Conservation (phyloP, 768 basidiomycete species). For the Suillus ampliporus region DNA sequence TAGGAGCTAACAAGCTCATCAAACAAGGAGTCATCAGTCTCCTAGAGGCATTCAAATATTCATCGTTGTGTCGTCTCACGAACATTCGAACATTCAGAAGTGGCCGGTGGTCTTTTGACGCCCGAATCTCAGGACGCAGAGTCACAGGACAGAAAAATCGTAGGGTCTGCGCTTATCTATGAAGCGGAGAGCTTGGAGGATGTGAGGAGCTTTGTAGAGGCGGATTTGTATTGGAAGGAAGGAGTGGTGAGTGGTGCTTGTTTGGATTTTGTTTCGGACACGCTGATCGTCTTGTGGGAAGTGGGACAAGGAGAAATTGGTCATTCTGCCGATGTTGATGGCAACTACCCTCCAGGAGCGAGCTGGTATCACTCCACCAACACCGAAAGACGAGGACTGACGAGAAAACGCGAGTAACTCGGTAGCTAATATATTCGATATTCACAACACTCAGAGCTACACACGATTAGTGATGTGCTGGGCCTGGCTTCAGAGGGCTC, state of each 20-base stretch:
- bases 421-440: background rate
- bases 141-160: conserved; percentile 56
- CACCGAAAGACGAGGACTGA: conserved; percentile 21
- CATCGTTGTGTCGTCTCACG: conserved; percentile 16
- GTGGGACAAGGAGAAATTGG: conserved; percentile 64
- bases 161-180: conserved; percentile 63
- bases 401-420: background rate
- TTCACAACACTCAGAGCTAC: too few relatives aligned
- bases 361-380: conserved; percentile 29
- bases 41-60: conserved; percentile 32
- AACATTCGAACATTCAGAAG: conserved; percentile 41
- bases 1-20: conserved; percentile 46
- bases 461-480: too few relatives aligned
- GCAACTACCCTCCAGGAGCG: conserved; percentile 41
- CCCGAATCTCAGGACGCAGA: conserved; percentile 59
- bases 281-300: conserved; percentile 27
- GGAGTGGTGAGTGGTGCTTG: conserved; percentile 44
- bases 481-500: too few relatives aligned
- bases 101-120: conserved; percentile 63
- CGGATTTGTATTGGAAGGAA: conserved; percentile 48
- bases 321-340: conserved; percentile 51
- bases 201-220: conserved; percentile 44
- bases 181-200: conserved; percentile 59
- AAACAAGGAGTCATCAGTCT: conserved; percentile 57
- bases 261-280: background rate